These are phyloP conservation scores for Euphrasia confusa DNA, from an alignment of 257 asterid genomes.

Conservation along the genomic window DNA sequence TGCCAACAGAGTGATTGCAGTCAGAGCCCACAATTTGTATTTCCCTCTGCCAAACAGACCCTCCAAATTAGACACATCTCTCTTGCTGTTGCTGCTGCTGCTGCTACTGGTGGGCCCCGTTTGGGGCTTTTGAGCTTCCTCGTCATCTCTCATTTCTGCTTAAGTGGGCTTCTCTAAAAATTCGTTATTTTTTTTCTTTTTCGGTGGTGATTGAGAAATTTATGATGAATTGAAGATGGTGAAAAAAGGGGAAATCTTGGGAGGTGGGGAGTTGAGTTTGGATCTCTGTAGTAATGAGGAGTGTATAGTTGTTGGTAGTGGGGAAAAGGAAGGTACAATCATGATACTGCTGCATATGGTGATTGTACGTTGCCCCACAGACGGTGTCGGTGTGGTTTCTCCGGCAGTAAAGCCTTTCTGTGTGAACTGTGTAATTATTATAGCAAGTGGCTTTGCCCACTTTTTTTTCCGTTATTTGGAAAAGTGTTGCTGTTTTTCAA, in stretches of 20 bases:
- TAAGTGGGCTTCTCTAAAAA: not conserved
- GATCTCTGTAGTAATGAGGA: constrained; percentile 14
- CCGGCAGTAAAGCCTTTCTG: constrained; percentile 23
- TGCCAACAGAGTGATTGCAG: constrained; percentile 70
- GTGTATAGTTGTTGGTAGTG: constrained; percentile 11
- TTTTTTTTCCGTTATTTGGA: no score
- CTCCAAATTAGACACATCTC: constrained; percentile 44
- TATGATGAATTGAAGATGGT: not conserved
- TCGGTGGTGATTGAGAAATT: not conserved
- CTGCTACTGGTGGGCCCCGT: constrained; percentile 29
- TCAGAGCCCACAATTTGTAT: constrained; percentile 87
- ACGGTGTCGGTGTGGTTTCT: constrained; percentile 27
- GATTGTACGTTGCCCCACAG: constrained; percentile 32
- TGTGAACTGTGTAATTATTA: constrained; percentile 5
- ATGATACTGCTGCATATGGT: constrained; percentile 4
- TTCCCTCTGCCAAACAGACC: constrained; percentile 67
- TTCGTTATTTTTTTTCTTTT: no score
- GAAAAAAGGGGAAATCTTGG: not conserved
- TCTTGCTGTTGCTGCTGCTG: constrained; percentile 35
- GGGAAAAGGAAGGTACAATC: constrained; percentile 20
- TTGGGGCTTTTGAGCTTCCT: constrained; percentile 45
- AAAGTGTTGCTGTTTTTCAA: no score
- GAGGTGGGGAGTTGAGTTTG: not conserved
- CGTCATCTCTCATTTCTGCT: constrained; percentile 76
- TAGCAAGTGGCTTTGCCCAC: not conserved